Conservation (phyloP, 2,329 filamentous ascomycete genomes). For the Colletotrichum melonis region DNA sequence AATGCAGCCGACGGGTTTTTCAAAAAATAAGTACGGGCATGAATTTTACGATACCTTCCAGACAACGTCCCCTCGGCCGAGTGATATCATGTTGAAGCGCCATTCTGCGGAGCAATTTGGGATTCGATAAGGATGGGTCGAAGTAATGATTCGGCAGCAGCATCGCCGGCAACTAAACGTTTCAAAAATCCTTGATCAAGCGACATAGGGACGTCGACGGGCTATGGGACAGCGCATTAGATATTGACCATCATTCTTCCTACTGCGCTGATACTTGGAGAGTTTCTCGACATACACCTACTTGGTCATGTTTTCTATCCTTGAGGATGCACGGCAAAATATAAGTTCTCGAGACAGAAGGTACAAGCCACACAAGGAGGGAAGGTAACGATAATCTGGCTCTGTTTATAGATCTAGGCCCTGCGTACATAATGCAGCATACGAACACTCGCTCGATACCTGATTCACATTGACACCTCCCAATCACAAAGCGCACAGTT, state of each 20-base stretch:
- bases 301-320: background rate
- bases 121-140: background rate
- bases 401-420: background rate
- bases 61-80: background rate
- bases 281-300: background rate
- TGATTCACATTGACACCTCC: background rate
- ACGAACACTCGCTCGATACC: background rate
- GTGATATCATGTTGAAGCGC: background rate
- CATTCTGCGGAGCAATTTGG: background rate
- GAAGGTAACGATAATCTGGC: no score
- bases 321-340: background rate
- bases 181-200: background rate
- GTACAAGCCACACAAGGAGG: no score
- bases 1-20: conserved; percentile 32
- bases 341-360: background rate
- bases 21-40: conserved; percentile 28
- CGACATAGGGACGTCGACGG: background rate
- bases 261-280: no score
- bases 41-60: conserved; percentile 12
- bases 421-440: background rate
- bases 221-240: no score
- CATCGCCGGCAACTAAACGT: background rate
- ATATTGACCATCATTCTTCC: no score
- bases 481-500: background rate
- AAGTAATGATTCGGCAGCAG: background rate